These are phyloP conservation scores for Leucocoprinus birnbaumii DNA, from an alignment of 768 basidiomycete species.

Conservation along the genomic window DNA sequence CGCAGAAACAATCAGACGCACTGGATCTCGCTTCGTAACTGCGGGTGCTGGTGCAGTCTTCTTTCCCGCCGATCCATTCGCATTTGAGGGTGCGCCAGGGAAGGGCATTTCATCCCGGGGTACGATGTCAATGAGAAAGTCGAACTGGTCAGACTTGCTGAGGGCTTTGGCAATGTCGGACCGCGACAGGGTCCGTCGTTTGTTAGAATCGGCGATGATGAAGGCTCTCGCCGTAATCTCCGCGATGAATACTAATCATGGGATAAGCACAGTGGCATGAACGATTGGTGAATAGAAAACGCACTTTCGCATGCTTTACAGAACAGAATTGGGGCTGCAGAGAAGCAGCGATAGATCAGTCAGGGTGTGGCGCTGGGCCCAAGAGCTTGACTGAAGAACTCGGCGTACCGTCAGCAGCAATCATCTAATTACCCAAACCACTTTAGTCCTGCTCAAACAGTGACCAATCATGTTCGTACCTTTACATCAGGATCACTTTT, in stretches of 20 bases:
- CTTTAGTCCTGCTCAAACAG: slow-evolving; percentile 9
- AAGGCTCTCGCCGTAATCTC: slow-evolving; percentile 96
- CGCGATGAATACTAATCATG: slow-evolving; percentile 81
- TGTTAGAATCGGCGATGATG: slow-evolving; percentile 93
- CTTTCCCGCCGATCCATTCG: slow-evolving; percentile 9
- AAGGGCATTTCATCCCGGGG: slow-evolving; percentile 73
- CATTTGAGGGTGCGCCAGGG: slow-evolving; percentile 17
- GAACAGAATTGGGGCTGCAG: slow-evolving; percentile 85
- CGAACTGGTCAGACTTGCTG: slow-evolving; percentile 92
- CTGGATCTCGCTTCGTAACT: slow-evolving; percentile 9
- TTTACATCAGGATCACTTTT: slow-evolving; percentile 97
- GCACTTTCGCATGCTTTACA: slow-evolving; percentile 98
- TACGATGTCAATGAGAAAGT: slow-evolving; percentile 95
- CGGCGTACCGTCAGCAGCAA: slow-evolving; percentile 86
- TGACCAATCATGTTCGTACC: slow-evolving; percentile 43
- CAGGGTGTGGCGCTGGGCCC: slow-evolving; percentile 15
- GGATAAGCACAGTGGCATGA: neutral
- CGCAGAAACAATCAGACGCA: neutral
- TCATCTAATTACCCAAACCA: slow-evolving; percentile 63
- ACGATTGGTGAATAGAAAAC: slow-evolving; percentile 26
- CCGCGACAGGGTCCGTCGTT: slow-evolving; percentile 91
- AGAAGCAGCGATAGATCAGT: slow-evolving; percentile 4
- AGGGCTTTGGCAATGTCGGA: slow-evolving; percentile 93
- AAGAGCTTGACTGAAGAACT: slow-evolving; percentile 3
- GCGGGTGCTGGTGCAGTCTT: slow-evolving; percentile 7